Conservation (phyloP, 148 eudicot species). For the Chenopodium quinoa region DNA sequence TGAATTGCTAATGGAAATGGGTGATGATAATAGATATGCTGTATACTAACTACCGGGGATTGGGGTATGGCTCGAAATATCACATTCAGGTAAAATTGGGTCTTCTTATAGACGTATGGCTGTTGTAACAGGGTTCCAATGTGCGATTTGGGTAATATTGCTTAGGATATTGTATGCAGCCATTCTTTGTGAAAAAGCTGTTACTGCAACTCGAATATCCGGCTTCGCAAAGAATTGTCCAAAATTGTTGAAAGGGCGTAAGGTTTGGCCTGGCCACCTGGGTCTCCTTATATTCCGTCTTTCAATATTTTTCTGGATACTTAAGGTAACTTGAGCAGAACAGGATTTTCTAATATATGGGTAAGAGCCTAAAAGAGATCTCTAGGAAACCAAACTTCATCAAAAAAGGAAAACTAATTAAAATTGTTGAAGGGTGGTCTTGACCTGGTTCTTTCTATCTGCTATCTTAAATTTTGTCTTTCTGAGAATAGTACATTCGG, state of each 20-base stretch:
- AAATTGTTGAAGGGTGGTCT: too few relatives aligned
- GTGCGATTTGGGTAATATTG: too few relatives aligned
- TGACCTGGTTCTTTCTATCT: too few relatives aligned
- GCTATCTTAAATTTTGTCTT: neutral
- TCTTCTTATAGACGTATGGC: too few relatives aligned
- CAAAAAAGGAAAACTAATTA: neutral
- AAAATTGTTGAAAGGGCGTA: too few relatives aligned
- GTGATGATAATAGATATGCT: too few relatives aligned
- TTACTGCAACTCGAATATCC: neutral
- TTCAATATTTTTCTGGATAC: neutral
- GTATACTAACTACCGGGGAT: too few relatives aligned
- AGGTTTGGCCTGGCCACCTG: too few relatives aligned
- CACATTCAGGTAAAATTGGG: too few relatives aligned
- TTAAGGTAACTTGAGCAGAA: neutral
- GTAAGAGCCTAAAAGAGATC: neutral
- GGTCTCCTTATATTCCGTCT: neutral
- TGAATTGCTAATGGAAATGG: too few relatives aligned
- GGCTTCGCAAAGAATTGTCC: neutral
- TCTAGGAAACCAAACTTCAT: neutral
- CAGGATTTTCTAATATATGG: neutral
- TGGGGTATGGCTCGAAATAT: too few relatives aligned
- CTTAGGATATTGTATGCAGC: neutral
- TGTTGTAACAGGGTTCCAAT: too few relatives aligned
- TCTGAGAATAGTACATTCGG: neutral
- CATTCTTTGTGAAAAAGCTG: neutral